Conservation (phyloP, 2,329 filamentous ascomycete species). For the Aspergillus nomiae region DNA sequence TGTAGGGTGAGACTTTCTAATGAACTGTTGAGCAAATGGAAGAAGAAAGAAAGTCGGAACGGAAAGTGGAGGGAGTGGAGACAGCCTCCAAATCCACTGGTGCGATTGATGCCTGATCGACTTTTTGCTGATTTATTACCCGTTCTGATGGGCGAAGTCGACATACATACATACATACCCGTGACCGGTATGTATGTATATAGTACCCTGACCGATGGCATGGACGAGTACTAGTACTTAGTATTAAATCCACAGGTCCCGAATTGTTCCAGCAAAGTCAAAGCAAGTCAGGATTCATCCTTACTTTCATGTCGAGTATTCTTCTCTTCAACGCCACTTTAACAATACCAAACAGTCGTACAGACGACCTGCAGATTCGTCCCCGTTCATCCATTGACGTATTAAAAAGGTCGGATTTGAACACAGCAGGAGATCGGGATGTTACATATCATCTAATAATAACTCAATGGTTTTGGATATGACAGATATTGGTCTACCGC, state of each 20-base stretch:
- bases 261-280: not conserved
- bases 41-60: slow-evolving; percentile 7
- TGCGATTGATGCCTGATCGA: slow-evolving; percentile 10
- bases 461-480: not conserved
- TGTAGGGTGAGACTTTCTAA: slow-evolving; percentile 1
- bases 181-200: not conserved
- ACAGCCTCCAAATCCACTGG: not conserved
- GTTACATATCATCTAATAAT: not conserved
- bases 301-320: not conserved
- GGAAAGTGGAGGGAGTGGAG: slow-evolving; percentile 1
- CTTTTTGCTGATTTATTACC: not conserved
- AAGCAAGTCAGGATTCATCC: not conserved
- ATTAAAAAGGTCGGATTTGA: not conserved
- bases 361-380: not conserved
- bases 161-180: not conserved
- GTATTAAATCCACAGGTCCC: not conserved
- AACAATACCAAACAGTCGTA: not conserved
- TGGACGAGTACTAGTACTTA: not conserved
- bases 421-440: slow-evolving; percentile 1
- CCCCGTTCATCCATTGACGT: not conserved
- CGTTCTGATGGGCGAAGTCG: not conserved
- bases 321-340: not conserved
- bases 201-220: not conserved
- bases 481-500: not conserved
- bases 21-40: slow-evolving; percentile 3